Evolutionary conservation across 441 rosid species (phyloP), one percentile per base, ranked within the genome.

Genomic region (Syzygium syzygioides): DNA sequence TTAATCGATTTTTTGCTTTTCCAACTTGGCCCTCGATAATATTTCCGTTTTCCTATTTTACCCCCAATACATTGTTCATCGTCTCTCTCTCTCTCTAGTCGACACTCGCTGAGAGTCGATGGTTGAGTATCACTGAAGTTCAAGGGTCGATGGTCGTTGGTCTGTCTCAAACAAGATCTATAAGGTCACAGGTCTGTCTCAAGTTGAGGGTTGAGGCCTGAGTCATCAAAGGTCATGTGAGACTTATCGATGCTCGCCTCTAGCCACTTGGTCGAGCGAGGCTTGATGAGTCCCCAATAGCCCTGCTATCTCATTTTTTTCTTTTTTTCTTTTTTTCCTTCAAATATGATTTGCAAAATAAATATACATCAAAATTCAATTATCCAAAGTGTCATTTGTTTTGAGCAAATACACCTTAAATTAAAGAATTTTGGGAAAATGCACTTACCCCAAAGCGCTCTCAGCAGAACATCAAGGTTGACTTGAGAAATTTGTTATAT

Each of bases 211-310:
- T 55, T 18, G 7, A 55, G 23, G 57, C 9, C 2, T 45, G 48
- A 45, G 19, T 55, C 18, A 0, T 0, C 19, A 6, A 14, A 18
- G 17, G 25, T 55, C 25, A 1, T 1, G 4, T 1, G 4, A 55
- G 57, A 55, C 3, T 55, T 23, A 7, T 20, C 60, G 28, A 56
- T 9, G 9, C 28, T 56, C 28, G 55, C 19, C 19, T 4, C 55
- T 54, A 54, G 19, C 55, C 55, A 15, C 19, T 62, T 18, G 4
- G 0, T n/a, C 1, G 10, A 14, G 37, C 20, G 10, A 17, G 20
- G 71, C 2, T 62, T 62, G 19, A 9, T 19, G 15, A n/a, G 32
- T 30, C 5, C 41, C 23, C 23, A 17, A 4, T 1, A 17, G 41
- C 18, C 57, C 3, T 30, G 11, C 1, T 45, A 45, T 1, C 76